phyloP scores from a whole-genome alignment of 768 basidiomycete species.

The Lactifluus echinatus region DNA sequence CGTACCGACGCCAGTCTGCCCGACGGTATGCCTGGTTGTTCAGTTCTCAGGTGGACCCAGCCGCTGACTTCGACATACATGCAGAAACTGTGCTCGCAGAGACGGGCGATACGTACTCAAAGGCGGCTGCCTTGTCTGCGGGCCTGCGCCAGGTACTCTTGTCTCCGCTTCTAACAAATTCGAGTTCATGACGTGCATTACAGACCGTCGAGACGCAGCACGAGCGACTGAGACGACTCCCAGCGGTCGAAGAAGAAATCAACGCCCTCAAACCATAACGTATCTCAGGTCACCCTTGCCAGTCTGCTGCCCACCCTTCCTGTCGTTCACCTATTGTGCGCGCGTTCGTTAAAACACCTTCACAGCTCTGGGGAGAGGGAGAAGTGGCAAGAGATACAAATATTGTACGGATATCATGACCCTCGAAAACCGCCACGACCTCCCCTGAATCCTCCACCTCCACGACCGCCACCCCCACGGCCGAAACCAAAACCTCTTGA shows the following conservation, averaged over 20 bases:
- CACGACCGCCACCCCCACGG: constrained; percentile 30
- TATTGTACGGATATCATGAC: constrained; percentile 30
- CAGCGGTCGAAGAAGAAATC: constrained; percentile 20
- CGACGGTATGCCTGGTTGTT: constrained; percentile 20
- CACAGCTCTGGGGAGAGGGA: neutral
- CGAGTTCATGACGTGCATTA: neutral
- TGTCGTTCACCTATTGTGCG: neutral
- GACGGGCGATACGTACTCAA: constrained; percentile 25
- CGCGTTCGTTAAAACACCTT: neutral
- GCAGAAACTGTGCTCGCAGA: constrained; percentile 22
- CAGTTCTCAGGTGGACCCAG: neutral
- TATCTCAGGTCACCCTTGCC: neutral
- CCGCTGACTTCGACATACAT: neutral
- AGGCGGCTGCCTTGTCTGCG: constrained; percentile 35
- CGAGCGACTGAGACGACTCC: constrained; percentile 42
- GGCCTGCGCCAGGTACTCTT: constrained; percentile 44
- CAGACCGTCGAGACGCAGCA: constrained; percentile 43
- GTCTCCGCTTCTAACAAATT: neutral
- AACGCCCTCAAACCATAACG: constrained; percentile 10
- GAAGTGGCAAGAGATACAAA: neutral
- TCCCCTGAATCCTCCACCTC: constrained; percentile 33
- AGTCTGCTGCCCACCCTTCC: neutral
- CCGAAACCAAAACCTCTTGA: constrained; percentile 37
- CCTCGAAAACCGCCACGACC: constrained; percentile 43
- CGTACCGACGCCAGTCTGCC: constrained; percentile 14